These are phyloP conservation scores for Lodderomyces elongisporus DNA, from an alignment of 1,139 yeast genomes.

Conservation along the genomic window DNA sequence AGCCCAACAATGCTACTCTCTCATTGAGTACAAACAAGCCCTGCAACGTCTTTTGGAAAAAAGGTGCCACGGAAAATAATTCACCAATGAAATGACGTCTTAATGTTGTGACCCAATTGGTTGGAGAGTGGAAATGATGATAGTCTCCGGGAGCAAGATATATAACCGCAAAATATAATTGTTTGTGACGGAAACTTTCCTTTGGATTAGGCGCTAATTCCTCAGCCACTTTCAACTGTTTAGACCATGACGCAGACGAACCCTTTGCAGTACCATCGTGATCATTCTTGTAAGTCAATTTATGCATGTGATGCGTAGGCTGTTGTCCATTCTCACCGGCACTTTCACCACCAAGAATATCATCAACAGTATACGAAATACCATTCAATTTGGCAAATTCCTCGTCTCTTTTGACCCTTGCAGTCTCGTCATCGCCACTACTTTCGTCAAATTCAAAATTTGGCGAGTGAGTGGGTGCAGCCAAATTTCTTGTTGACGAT, in stretches of 20 bases:
- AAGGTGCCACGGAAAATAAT: slow-evolving; percentile 93
- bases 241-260: slow-evolving; percentile 28
- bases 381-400: slow-evolving; percentile 80
- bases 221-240: slow-evolving; percentile 41
- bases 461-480: slow-evolving; percentile 58
- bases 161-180: slow-evolving; percentile 82
- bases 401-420: slow-evolving; percentile 50
- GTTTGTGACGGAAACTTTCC: slow-evolving; percentile 42
- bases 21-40: slow-evolving; percentile 91
- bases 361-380: slow-evolving; percentile 67
- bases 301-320: slow-evolving; percentile 33
- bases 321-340: too few species aligned
- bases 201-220: slow-evolving; percentile 35
- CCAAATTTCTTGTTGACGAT: slow-evolving; percentile 33
- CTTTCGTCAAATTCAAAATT: too few species aligned
- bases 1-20: slow-evolving; percentile 89
- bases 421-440: slow-evolving; percentile 38
- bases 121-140: slow-evolving; percentile 95
- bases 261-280: slow-evolving; percentile 49
- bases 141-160: slow-evolving; percentile 98
- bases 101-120: slow-evolving; percentile 90
- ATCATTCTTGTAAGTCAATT: slow-evolving; percentile 49
- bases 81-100: slow-evolving; percentile 97
- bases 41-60: slow-evolving; percentile 80
- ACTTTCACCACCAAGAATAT: slow-evolving; percentile 50